These are phyloP conservation scores for Castanea sativa DNA, from an alignment of 306 rosid species.

Conservation along the genomic window DNA sequence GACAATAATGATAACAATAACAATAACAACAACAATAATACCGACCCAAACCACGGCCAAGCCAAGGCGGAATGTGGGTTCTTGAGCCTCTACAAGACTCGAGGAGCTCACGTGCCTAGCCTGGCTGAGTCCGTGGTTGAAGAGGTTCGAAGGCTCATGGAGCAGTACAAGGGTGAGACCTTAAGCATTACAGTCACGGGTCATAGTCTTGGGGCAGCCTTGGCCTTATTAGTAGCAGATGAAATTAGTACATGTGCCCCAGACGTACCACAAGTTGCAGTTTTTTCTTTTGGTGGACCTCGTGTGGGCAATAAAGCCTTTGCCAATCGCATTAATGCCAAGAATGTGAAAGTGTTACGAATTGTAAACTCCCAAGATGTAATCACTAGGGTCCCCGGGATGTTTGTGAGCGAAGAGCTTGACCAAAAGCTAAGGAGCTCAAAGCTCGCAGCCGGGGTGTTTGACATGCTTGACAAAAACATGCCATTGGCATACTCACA, in stretches of 20 bases:
- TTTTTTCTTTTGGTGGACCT: slow-evolving; percentile 89
- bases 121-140: slow-evolving; percentile 65
- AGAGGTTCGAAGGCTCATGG: slow-evolving; percentile 51
- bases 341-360: slow-evolving; percentile 65
- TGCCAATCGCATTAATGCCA: slow-evolving; percentile 32
- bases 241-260: slow-evolving; percentile 49
- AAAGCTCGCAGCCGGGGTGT: slow-evolving; percentile 21
- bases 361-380: slow-evolving; percentile 87
- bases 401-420: slow-evolving; percentile 43
- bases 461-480: slow-evolving; percentile 52
- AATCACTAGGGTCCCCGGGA: slow-evolving; percentile 66
- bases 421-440: slow-evolving; percentile 44
- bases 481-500: slow-evolving; percentile 66
- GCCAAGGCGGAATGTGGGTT: slow-evolving; percentile 84
- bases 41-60: background rate
- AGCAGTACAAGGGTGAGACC: slow-evolving; percentile 59
- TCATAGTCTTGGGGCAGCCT: slow-evolving; percentile 83
- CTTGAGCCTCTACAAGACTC: slow-evolving; percentile 63
- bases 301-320: slow-evolving; percentile 73
- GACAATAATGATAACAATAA: background rate
- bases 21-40: background rate
- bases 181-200: slow-evolving; percentile 83
- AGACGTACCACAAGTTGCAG: slow-evolving; percentile 63
- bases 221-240: slow-evolving; percentile 74
- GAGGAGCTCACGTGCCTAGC: slow-evolving; percentile 71